These are phyloP conservation scores for Candida albicans DNA, from an alignment of 1,139 yeast genomes.

Conservation along the genomic window DNA sequence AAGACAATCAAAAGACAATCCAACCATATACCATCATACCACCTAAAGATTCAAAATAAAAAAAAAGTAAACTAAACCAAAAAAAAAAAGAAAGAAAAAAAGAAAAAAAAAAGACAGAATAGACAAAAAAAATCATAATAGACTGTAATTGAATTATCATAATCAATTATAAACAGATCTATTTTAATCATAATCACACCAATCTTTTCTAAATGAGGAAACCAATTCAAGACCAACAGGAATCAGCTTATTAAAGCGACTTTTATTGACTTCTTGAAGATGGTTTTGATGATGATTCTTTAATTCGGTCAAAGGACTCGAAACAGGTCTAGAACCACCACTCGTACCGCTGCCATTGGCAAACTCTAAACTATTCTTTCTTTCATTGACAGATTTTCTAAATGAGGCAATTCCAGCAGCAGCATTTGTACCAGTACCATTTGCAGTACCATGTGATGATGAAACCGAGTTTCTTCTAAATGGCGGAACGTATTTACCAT, in stretches of 20 bases:
- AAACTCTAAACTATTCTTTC: conserved; percentile 6
- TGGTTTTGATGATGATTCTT: background rate
- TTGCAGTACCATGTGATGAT: conserved; percentile 1
- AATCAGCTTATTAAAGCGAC: background rate
- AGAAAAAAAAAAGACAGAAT: background rate
- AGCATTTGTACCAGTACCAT: background rate
- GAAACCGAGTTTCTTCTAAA: conserved; percentile 51
- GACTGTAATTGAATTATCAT: no score
- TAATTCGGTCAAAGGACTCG: conserved; percentile 8
- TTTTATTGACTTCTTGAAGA: background rate
- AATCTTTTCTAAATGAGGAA: conserved; percentile 27
- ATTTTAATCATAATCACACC: conserved; percentile 34
- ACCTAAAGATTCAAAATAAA: background rate
- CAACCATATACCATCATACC: background rate
- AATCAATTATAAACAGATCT: no score
- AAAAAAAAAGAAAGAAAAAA: background rate
- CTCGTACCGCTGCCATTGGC: conserved; percentile 1
- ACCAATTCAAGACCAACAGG: conserved; percentile 11
- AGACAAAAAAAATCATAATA: background rate
- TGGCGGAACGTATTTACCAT: conserved; percentile 72
- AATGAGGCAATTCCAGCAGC: conserved; percentile 20
- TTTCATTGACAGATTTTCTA: conserved; percentile 6
- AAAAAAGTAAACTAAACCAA: background rate
- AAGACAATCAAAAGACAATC: background rate
- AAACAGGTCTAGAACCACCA: conserved; percentile 8